Evolutionary conservation across 1,284 basidiomycete genomes (phyloP).

Genomic region (Boletus mariae): DNA sequence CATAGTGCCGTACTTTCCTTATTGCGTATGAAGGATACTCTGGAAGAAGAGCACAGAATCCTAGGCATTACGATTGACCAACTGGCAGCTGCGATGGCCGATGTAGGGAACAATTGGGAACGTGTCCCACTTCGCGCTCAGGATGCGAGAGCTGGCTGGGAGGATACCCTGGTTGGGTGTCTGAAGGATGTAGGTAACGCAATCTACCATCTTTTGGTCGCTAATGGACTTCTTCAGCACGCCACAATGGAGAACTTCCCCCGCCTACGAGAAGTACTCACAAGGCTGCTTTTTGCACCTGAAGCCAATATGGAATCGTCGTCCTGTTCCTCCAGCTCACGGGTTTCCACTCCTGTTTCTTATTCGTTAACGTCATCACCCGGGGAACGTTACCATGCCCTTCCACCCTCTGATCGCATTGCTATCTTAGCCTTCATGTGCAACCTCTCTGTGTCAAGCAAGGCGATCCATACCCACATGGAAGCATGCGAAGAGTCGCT

Average conservation of each 20-base stretch:
- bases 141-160: slow-evolving; percentile 77
- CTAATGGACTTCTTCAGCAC: slow-evolving; percentile 48
- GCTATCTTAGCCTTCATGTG: slow-evolving; percentile 85
- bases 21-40: slow-evolving; percentile 42
- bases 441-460: slow-evolving; percentile 87
- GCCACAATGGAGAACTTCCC: slow-evolving; percentile 75
- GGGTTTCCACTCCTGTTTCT: slow-evolving; percentile 38
- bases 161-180: slow-evolving; percentile 82
- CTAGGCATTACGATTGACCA: slow-evolving; percentile 58
- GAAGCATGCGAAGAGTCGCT: slow-evolving; percentile 87
- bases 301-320: slow-evolving; percentile 41
- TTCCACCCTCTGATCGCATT: slow-evolving; percentile 79
- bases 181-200: slow-evolving; percentile 74
- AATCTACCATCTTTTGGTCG: slow-evolving; percentile 1
- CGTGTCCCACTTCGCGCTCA: slow-evolving; percentile 61
- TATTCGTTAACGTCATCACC: slow-evolving; percentile 47
- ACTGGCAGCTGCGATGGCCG: slow-evolving; percentile 60
- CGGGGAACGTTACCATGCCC: slow-evolving; percentile 66
- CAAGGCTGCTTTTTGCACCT: slow-evolving; percentile 70
- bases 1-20: slow-evolving; percentile 71
- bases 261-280: slow-evolving; percentile 69
- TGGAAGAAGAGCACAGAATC: slow-evolving; percentile 39
- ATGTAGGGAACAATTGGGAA: slow-evolving; percentile 80
- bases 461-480: slow-evolving; percentile 82
- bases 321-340: slow-evolving; percentile 45